Conservation (phyloP, 1,139 yeast genomes). For the Lodderomyces oxycetoniae region DNA sequence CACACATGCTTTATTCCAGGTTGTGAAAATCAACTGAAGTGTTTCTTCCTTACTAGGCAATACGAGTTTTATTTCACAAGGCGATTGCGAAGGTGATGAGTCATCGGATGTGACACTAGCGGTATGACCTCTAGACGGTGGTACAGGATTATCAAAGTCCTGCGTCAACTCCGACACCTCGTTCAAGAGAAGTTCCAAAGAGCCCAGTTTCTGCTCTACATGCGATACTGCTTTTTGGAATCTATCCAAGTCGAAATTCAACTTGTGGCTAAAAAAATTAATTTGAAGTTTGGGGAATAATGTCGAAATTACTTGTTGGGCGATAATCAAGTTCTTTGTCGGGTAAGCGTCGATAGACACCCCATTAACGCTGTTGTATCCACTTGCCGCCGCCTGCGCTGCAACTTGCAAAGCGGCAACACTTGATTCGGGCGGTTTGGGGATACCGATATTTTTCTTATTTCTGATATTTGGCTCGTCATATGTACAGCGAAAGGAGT, state of each 20-base stretch:
- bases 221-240: conserved; percentile 24
- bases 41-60: conserved; percentile 77
- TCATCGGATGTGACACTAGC: conserved; percentile 20
- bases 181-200: conserved; percentile 15
- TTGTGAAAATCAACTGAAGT: conserved; percentile 61
- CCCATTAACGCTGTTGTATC: conserved; percentile 6
- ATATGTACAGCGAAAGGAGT: conserved; percentile 67
- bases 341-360: conserved; percentile 9
- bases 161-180: conserved; percentile 25
- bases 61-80: conserved; percentile 55
- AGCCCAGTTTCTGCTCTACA: conserved; percentile 20
- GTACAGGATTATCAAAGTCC: conserved; percentile 16
- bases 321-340: conserved; percentile 18
- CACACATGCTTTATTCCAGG: conserved; percentile 86
- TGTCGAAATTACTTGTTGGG: conserved; percentile 33
- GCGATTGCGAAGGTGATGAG: conserved; percentile 12
- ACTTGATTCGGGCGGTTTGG: conserved; percentile 23
- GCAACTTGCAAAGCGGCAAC: conserved; percentile 14
- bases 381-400: conserved; percentile 9
- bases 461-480: conserved; percentile 71
- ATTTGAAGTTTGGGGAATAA: conserved; percentile 48
- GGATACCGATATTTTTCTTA: conserved; percentile 33
- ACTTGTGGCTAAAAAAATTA: conserved; percentile 30
- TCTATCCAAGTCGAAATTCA: conserved; percentile 32
- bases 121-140: conserved; percentile 8